Conservation (phyloP, 2,329 filamentous ascomycete genomes). For the Fusarium phyllophilum region DNA sequence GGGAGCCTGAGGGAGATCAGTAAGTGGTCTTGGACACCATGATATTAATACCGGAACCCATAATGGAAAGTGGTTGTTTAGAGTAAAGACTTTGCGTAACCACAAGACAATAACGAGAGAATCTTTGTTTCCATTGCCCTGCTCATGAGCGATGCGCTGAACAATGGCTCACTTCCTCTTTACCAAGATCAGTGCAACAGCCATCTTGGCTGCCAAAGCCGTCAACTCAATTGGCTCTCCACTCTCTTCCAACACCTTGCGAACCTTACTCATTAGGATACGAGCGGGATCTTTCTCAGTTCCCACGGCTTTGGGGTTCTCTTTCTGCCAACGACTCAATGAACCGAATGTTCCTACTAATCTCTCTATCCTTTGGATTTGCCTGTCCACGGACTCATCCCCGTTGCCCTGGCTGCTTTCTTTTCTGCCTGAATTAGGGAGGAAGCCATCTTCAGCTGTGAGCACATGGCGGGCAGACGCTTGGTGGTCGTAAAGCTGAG, state of each 20-base stretch:
- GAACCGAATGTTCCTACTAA: background rate
- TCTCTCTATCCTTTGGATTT: background rate
- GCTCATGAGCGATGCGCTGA: accelerated
- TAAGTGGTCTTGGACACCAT: no score
- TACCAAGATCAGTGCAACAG: background rate
- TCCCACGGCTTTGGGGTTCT: background rate
- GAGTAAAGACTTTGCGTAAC: no score
- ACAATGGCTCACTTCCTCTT: background rate
- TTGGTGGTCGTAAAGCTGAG: background rate
- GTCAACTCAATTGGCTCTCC: background rate
- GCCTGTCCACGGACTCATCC: accelerated
- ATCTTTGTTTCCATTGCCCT: accelerated
- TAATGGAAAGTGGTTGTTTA: no score
- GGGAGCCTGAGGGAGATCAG: no score
- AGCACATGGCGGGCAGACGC: background rate
- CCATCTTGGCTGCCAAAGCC: background rate
- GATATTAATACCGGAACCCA: no score
- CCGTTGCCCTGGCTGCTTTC: accelerated
- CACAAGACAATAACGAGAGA: no score
- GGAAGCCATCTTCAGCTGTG: background rate
- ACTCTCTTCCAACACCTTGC: background rate
- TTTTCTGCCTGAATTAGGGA: accelerated
- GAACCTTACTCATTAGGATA: background rate
- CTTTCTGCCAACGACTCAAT: slow-evolving; percentile 1
- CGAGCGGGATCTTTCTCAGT: background rate